Evolutionary conservation across 768 basidiomycete species (phyloP), one percentile per base, ranked within the genome.

Genomic region (Boletus sp.): DNA sequence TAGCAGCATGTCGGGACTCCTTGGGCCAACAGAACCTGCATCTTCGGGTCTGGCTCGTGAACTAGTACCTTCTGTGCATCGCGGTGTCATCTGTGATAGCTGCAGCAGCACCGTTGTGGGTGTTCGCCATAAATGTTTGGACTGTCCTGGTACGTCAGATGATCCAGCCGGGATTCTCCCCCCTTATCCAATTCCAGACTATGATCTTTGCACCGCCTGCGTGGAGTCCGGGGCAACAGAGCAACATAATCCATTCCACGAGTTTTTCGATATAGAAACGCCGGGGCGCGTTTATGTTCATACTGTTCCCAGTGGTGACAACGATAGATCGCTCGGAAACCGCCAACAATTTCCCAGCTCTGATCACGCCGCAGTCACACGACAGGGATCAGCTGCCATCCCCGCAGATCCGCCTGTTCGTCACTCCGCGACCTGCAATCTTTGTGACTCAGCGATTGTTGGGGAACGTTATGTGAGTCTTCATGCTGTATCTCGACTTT

Each of bases 71-170:
- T 10, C 57, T 28, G 61, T 86, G 39, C 89, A 91, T 67, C 66
- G 50, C 33, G 80, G 80, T 30, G 73, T 90, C n/a, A 46, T 77
- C 9, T 94, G 92, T 68, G 88, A 94, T 68, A 63, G 62, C 15
- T 94, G 92, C 70, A 61, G 78, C 6, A 61, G 71, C 20, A 78
- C 71, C 4, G 77, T 93, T 39, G 73, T 80, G 54, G 92, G 91
- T 11, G 67, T 84, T 53, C 78, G 92, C 44, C 85, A 90, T 70
- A 94, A 93, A 71, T 94, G 92, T 64, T 71, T 90, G 20, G 87
- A 90, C 61, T 93, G 91, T 68, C 76, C 79, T 47, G 78, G 88
- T 89, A 67, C 51, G 79, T 71, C 46, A 5, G 42, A 32, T 40
- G 20, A 18, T 59, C 7, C 37, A 12, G 5, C 15, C 24, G 1